Conservation (phyloP, 148 eudicot species). For the Oxyria digyna region DNA sequence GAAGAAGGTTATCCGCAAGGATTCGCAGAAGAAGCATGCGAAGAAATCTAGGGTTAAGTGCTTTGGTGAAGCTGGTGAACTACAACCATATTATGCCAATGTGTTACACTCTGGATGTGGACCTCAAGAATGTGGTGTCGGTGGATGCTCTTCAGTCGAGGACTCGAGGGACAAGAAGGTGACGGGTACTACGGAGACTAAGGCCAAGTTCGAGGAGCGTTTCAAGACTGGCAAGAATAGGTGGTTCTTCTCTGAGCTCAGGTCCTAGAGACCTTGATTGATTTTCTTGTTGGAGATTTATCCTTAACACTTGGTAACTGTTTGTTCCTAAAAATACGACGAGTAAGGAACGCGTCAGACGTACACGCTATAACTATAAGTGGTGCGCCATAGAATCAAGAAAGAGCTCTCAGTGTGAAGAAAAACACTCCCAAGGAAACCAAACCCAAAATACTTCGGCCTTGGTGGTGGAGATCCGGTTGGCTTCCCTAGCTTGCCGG, state of each 20-base stretch:
- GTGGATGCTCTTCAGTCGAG: conserved; percentile 15
- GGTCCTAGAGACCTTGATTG: not conserved
- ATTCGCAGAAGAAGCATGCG: conserved; percentile 27
- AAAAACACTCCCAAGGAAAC: no score
- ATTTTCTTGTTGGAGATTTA: not conserved
- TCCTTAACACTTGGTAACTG: no score
- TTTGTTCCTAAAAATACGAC: no score
- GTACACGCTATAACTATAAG: no score
- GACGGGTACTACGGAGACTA: conserved; percentile 22
- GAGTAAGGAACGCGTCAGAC: no score
- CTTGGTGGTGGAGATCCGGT: no score
- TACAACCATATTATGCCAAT: conserved; percentile 37
- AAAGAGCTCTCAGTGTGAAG: no score
- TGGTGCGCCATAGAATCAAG: no score
- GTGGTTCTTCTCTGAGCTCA: conserved; percentile 34
- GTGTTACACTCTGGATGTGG: conserved; percentile 29
- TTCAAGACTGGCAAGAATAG: conserved; percentile 32
- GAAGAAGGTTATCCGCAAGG: conserved; percentile 31
- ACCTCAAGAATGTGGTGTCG: conserved; percentile 21
- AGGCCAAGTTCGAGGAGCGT: conserved; percentile 26
- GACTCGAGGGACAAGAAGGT: conserved; percentile 36
- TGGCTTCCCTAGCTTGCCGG: no score
- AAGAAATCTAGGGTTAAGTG: conserved; percentile 29
- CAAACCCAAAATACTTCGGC: no score
- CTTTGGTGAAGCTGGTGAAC: conserved; percentile 22